Base-by-base conservation (phyloP, 495 filamentous ascomycete genomes). In the Astrothelium subdiscretum region DNA sequence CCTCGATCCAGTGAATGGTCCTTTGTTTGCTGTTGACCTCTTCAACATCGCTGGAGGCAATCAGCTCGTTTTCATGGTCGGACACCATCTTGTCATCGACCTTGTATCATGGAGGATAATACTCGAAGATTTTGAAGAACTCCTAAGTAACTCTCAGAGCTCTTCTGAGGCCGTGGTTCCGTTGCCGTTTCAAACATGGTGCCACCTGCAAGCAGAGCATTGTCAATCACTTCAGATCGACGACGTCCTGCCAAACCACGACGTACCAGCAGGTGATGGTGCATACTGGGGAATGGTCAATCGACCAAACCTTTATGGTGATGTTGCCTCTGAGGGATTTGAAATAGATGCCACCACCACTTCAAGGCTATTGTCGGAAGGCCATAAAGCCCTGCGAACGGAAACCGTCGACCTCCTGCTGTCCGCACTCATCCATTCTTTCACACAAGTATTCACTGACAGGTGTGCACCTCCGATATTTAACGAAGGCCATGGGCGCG, bases 61-160 rank as follows among this genome's bases (percentile, higher is more conserved):
- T 12, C 65, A 66, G 42, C 32, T 67, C n/a, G 24, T 69, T 22
- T 66, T 69, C 35, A 31, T 69, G 15, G 44, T 65, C 3, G 67
- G 65, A 2, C 67, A 69, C 57, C 67, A 69, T 63, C 65, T 69
- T 62, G 62, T 69, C 32, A 58, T 69, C 22, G 67, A 69, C 40
- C 44, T 69, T n/a, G 65, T 69, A 18, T 66, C 64, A 20, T 69
- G 67, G 67, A 64, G 65, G 35, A 54, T 67, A 54, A 67, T 69
- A 24, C 57, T 67, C 6, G 65, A 63, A 20, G 67, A 69, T 58
- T n/a, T 69, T n/a, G 67, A 69, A 59, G 67, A 69, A 10, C 29
- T 54, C 6, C 24, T 54, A 8, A 54, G 20, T 24, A 54, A 54
- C 24, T 24, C 48, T 54, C 22, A 54, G 15, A 4, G 48, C 20